These are phyloP conservation scores for Xylaria sp. DNA, from an alignment of 2,329 filamentous ascomycete genomes.

Conservation along the genomic window DNA sequence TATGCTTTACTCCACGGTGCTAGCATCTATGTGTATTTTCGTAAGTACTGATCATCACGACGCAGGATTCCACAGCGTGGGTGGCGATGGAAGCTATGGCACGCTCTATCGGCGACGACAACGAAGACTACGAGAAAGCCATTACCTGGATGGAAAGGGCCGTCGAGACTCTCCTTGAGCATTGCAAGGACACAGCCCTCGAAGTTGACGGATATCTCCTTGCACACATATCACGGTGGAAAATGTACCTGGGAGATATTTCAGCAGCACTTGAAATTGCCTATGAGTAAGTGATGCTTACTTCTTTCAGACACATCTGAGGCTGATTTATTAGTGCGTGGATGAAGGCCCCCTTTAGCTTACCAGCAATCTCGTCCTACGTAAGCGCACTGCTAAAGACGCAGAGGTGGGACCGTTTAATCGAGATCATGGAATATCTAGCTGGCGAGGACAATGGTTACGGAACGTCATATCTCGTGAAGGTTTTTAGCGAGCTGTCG, in stretches of 20 bases:
- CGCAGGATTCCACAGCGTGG: slow-evolving; percentile 15
- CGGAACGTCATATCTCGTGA: slow-evolving; percentile 5
- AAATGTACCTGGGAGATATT: slow-evolving; percentile 1
- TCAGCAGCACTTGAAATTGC: slow-evolving; percentile 9
- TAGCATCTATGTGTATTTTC: not conserved
- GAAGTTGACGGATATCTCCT: slow-evolving; percentile 21
- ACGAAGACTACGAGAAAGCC: slow-evolving; percentile 11
- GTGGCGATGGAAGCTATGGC: slow-evolving; percentile 17
- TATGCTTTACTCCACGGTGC: not conserved
- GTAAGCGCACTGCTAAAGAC: not conserved
- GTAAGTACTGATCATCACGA: not conserved
- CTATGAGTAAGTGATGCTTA: not conserved
- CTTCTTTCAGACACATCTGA: not conserved
- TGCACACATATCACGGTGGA: slow-evolving; percentile 10
- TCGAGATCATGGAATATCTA: slow-evolving; percentile 6
- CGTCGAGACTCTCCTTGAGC: slow-evolving; percentile 10
- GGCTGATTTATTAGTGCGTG: slow-evolving; percentile 10
- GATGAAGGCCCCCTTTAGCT: slow-evolving; percentile 5
- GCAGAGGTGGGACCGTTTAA: slow-evolving; percentile 1
- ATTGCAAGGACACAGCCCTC: slow-evolving; percentile 9
- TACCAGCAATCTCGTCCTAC: not conserved
- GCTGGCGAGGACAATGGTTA: not conserved
- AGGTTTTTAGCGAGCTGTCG: not conserved
- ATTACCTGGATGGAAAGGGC: slow-evolving; percentile 20
- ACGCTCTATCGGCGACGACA: slow-evolving; percentile 7